Base-by-base conservation (phyloP, 208 protist species). In the Crithidia thermophila region DNA sequence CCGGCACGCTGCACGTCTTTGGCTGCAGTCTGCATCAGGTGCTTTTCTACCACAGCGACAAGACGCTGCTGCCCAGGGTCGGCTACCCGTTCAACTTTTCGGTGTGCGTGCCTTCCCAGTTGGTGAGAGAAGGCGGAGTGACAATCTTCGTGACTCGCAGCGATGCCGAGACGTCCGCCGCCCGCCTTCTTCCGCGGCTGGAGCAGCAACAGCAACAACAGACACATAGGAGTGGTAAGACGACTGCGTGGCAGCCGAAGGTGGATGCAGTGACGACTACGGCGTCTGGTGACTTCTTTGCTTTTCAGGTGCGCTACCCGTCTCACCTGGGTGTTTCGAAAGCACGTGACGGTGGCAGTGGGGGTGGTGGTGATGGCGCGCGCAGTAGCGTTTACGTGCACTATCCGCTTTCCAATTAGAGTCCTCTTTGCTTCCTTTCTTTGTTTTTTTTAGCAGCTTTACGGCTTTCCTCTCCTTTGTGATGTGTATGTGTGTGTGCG, bases 1-100 rank as follows among this genome's bases (percentile, higher is more conserved):
- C 74, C 13, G 82, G 77, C 70, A 87, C 82, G 49, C 43, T 75
- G 20, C 82, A 87, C 55, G 18, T 83, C 14, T 87, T 82, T 30
- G 61, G 77, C 18, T 82, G 77, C 59, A 71, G 72, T 5, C 42
- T 61, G 33, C 72, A 67, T 39, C 61, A 67, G 20, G 57, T 73
- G 33, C 62, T 77, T 23, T 84, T 75, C 34, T 66, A 75, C 34
- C 55, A 68, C 56, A 68, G 52, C 40, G 63, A 75, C 53, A 80
- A 76, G 63, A 67, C 68, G 20, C 53, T 80, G 46, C 68, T 57
- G 16, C 75, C 73, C 3, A 37, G 67, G 13, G 65, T 62, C 11
- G 73, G 73, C 37, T 79, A 73, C 43, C 73, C 73, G 9, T 79
- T 50, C 43, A 43, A 45, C 3, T 79, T 79, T 36, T 66, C 59